Conservation (phyloP, 371 early-diverging fungal genomes). For the Encephalitozoon romaleae region DNA sequence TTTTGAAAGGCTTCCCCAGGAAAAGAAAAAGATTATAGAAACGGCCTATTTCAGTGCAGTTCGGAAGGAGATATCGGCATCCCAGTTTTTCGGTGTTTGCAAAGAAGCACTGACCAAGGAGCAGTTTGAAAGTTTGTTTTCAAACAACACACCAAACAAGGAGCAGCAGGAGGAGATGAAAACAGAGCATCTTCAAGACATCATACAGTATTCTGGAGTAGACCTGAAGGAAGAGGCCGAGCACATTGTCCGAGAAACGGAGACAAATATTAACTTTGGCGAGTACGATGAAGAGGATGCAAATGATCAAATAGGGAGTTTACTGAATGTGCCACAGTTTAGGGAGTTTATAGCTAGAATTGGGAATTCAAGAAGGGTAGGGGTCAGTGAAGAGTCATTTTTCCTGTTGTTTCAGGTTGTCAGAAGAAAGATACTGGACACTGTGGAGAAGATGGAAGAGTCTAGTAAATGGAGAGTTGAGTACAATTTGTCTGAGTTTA, state of each 20-base stretch:
- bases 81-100: slow-evolving; percentile 49
- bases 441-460: slow-evolving; percentile 57
- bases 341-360: slow-evolving; percentile 52
- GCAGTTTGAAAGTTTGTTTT: slow-evolving; percentile 40
- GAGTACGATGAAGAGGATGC: slow-evolving; percentile 44
- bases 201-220: slow-evolving; percentile 61
- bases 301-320: slow-evolving; percentile 31
- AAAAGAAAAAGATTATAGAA: slow-evolving; percentile 51
- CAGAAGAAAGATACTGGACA: slow-evolving; percentile 57
- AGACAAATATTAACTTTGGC: slow-evolving; percentile 33
- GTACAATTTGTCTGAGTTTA: slow-evolving; percentile 24
- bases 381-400: slow-evolving; percentile 47
- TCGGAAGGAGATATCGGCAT: slow-evolving; percentile 39
- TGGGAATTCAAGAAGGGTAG: slow-evolving; percentile 41
- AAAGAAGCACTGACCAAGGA: slow-evolving; percentile 17
- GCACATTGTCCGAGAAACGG: slow-evolving; percentile 50
- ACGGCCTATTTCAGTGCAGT: slow-evolving; percentile 30
- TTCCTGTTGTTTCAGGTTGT: slow-evolving; percentile 54
- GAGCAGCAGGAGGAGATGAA: slow-evolving; percentile 55
- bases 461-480: slow-evolving; percentile 58
- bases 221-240: slow-evolving; percentile 62
- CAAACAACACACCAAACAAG: slow-evolving; percentile 1
- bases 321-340: slow-evolving; percentile 57
- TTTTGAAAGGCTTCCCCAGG: slow-evolving; percentile 44
- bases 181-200: slow-evolving; percentile 61